phyloP scores from a whole-genome alignment of 2,329 filamentous ascomycete species.

The Cadophora gregata region DNA sequence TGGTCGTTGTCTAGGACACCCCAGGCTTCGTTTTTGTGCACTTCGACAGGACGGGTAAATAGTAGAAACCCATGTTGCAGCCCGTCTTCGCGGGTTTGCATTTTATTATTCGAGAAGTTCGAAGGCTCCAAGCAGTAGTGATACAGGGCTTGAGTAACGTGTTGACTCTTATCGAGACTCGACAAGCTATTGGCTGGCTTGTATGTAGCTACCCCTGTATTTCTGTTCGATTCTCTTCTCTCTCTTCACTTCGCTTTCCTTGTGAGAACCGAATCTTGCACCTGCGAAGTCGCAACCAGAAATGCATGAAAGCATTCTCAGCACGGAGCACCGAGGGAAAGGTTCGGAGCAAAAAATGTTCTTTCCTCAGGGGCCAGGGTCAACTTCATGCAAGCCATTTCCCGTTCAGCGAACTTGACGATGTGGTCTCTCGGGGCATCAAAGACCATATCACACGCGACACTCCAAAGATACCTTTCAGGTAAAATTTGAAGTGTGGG shows the following conservation, averaged over 20 bases:
- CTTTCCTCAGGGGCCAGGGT: constrained; percentile 3
- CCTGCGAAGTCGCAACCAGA: constrained; percentile 18
- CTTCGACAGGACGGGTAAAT: constrained; percentile 18
- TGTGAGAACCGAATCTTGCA: background rate
- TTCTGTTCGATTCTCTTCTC: background rate
- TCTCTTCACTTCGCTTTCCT: background rate
- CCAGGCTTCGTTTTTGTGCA: constrained; percentile 14
- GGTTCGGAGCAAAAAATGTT: constrained; percentile 22
- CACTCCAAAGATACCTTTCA: constrained; percentile 24
- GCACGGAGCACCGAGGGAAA: background rate
- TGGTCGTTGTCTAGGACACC: constrained; percentile 13
- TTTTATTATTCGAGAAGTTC: background rate
- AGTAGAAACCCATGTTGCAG: constrained; percentile 10
- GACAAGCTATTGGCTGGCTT: background rate
- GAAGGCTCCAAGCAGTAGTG: background rate
- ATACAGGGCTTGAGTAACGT: constrained; percentile 11
- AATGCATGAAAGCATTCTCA: constrained; percentile 3
- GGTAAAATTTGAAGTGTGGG: constrained; percentile 33
- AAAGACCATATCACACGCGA: constrained; percentile 12
- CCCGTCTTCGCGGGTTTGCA: constrained; percentile 5
- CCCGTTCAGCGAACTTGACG: constrained; percentile 3
- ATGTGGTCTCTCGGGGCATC: constrained; percentile 27
- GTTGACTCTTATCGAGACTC: constrained; percentile 3
- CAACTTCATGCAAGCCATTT: constrained; percentile 19
- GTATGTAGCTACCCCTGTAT: background rate